phyloP scores from a whole-genome alignment of 2,329 filamentous ascomycete species.

The Hymenoscyphus repandus region DNA sequence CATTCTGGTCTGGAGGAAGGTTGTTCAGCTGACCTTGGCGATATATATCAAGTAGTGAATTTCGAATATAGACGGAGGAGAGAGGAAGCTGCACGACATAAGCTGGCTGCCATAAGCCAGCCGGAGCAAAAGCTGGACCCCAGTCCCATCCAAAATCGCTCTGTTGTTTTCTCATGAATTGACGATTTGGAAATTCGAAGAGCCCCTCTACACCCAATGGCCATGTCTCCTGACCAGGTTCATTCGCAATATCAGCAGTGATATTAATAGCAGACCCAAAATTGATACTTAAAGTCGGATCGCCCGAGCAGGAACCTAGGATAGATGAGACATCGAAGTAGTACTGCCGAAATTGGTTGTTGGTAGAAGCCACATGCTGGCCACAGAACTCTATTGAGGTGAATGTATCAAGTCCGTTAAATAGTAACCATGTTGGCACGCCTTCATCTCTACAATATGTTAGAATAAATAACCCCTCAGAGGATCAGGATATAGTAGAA shows the following conservation, averaged over 20 bases:
- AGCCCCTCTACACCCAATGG: constrained; percentile 41
- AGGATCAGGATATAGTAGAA: no score
- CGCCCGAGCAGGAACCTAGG: constrained; percentile 37
- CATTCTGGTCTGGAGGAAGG: constrained; percentile 48
- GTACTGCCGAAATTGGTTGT: constrained; percentile 61
- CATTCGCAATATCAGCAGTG: constrained; percentile 44
- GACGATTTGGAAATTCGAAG: constrained; percentile 48
- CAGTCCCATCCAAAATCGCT: constrained; percentile 63
- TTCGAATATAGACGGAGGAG: constrained; percentile 42
- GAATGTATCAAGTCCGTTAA: constrained; percentile 59
- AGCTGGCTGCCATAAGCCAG: constrained; percentile 57
- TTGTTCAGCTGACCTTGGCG: constrained; percentile 54
- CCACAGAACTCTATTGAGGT: constrained; percentile 51
- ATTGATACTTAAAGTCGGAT: constrained; percentile 42
- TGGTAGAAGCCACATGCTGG: constrained; percentile 47
- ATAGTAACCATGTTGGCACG: constrained; percentile 48
- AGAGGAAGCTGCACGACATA: constrained; percentile 47
- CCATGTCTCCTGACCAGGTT: constrained; percentile 39
- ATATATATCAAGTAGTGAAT: constrained; percentile 54
- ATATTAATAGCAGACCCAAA: constrained; percentile 53
- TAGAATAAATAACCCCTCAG: not conserved
- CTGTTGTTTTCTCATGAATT: constrained; percentile 56
- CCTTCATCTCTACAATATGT: constrained; percentile 26
- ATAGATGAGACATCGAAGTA: constrained; percentile 49
- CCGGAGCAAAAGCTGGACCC: constrained; percentile 55